A percentile compares a stretch with the other conserved stretches of the same genome.
Evolutionary conservation across 495 filamentous ascomycete species (phyloP).

Genomic region (Ramalina peruviana): DNA sequence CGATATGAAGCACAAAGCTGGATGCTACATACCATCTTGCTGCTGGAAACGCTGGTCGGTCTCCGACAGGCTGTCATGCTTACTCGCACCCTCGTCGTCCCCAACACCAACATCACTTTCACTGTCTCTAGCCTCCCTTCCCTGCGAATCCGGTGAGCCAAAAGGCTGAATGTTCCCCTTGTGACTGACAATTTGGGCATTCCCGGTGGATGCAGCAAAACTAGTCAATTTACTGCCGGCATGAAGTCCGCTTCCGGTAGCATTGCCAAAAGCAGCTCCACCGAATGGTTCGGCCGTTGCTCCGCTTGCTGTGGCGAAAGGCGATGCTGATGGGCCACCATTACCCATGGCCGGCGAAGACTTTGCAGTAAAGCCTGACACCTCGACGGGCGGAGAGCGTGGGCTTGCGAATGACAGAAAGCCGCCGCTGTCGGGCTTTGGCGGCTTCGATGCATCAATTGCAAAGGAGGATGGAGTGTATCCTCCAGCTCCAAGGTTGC

Average conservation of each 20-base stretch:
- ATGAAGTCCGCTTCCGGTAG: conserved; percentile 42
- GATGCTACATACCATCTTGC: conserved; percentile 44
- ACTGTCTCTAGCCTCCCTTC: conserved; percentile 29
- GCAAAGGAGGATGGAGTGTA: no score
- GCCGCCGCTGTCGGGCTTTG: background rate
- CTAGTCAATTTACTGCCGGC: conserved; percentile 38
- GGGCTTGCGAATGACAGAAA: background rate
- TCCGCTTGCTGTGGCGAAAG: conserved; percentile 19
- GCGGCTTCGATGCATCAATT: background rate
- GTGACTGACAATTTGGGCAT: conserved; percentile 36
- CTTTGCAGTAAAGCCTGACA: no score
- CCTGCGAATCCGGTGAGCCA: conserved; percentile 49
- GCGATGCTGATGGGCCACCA: conserved; percentile 4
- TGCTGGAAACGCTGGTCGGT: conserved; percentile 54
- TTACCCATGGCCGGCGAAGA: no score
- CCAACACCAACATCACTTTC: conserved; percentile 29
- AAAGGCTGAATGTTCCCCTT: conserved; percentile 52
- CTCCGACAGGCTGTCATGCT: conserved; percentile 23
- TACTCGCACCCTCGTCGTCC: conserved; percentile 31
- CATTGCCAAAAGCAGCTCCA: conserved; percentile 31
- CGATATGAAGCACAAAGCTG: background rate
- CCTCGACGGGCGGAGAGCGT: no score
- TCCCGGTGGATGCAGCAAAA: conserved; percentile 52
- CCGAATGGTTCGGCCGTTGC: conserved; percentile 24
- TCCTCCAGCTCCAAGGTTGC: conserved; percentile 23